Percentiles rank a stretch among this genome's conserved stretches.
phyloP scores from a whole-genome alignment of 2,329 filamentous ascomycete genomes.

The Alternaria conjuncta region DNA sequence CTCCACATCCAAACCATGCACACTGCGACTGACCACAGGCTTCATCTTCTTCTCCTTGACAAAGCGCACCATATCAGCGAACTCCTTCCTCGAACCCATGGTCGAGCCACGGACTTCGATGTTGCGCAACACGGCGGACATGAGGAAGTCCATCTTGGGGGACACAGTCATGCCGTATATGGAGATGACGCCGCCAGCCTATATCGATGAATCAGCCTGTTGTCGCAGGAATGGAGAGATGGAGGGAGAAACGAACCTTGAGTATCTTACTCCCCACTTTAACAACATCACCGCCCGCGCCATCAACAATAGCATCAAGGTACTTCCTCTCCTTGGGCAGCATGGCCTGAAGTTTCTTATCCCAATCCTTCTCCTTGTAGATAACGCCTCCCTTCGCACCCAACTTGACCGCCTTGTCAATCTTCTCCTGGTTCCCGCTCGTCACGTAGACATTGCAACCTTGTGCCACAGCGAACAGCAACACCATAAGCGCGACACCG shows the following conservation, averaged over 20 bases:
- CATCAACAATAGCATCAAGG: conserved; percentile 86
- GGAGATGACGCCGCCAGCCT: conserved; percentile 79
- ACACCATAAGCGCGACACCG: conserved; percentile 81
- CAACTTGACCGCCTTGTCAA: conserved; percentile 71
- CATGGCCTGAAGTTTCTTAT: conserved; percentile 70
- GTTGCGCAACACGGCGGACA: conserved; percentile 85
- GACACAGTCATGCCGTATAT: conserved; percentile 89
- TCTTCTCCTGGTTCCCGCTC: conserved; percentile 75
- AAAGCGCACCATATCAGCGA: conserved; percentile 87
- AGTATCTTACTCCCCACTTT: conserved; percentile 70
- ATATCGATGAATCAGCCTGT: neutral
- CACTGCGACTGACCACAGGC: conserved; percentile 77
- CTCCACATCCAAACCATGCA: conserved; percentile 75
- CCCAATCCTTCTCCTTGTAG: conserved; percentile 82
- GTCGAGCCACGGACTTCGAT: conserved; percentile 85
- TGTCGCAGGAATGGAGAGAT: neutral
- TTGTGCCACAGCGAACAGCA: conserved; percentile 79
- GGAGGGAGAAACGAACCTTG: conserved; percentile 55
- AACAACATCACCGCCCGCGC: conserved; percentile 87
- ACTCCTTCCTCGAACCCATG: conserved; percentile 91
- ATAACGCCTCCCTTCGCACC: conserved; percentile 83
- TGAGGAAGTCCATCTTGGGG: conserved; percentile 85
- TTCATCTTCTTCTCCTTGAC: conserved; percentile 74
- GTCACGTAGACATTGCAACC: conserved; percentile 82
- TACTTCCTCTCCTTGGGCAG: conserved; percentile 71